These are phyloP conservation scores for Aegilops bicornis DNA, from an alignment of 176 grass and related monocot genomes.

Conservation along the genomic window DNA sequence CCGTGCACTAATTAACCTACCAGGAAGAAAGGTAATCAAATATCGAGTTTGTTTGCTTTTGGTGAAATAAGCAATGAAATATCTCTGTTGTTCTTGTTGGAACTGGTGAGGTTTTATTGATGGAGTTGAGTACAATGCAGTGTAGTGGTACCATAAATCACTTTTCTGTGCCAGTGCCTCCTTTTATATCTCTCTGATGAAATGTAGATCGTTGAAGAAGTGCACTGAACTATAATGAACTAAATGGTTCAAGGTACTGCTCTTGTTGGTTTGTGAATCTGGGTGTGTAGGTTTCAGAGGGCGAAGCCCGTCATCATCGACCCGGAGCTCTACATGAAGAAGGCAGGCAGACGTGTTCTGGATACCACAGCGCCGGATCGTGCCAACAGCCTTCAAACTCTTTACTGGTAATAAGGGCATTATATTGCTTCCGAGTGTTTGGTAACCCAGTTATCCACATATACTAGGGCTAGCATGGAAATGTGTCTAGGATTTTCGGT, in stretches of 20 bases:
- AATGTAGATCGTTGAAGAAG: too few relatives aligned
- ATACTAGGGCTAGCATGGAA: not conserved
- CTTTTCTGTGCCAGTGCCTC: too few relatives aligned
- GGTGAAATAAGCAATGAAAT: not conserved
- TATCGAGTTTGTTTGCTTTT: not conserved
- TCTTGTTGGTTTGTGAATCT: not conserved
- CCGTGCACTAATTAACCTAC: not conserved
- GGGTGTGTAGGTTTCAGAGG: conserved; percentile 40
- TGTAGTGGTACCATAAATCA: too few relatives aligned
- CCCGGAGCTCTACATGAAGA: conserved; percentile 60
- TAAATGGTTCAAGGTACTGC: too few relatives aligned
- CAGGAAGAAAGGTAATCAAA: not conserved
- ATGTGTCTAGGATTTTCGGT: not conserved
- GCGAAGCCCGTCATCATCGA: conserved; percentile 65
- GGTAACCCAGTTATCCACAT: not conserved
- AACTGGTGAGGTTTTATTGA: too few relatives aligned
- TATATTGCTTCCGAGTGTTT: not conserved
- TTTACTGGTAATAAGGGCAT: conserved; percentile 42
- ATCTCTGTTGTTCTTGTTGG: too few relatives aligned
- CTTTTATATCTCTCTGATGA: too few relatives aligned
- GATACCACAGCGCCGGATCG: conserved; percentile 54
- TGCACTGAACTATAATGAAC: too few relatives aligned
- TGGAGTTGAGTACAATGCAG: too few relatives aligned
- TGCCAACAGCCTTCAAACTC: not conserved
- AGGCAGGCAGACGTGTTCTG: conserved; percentile 54